Base-by-base conservation (phyloP, 2,329 filamentous ascomycete species). In the Colletotrichum neosansevieriae region DNA sequence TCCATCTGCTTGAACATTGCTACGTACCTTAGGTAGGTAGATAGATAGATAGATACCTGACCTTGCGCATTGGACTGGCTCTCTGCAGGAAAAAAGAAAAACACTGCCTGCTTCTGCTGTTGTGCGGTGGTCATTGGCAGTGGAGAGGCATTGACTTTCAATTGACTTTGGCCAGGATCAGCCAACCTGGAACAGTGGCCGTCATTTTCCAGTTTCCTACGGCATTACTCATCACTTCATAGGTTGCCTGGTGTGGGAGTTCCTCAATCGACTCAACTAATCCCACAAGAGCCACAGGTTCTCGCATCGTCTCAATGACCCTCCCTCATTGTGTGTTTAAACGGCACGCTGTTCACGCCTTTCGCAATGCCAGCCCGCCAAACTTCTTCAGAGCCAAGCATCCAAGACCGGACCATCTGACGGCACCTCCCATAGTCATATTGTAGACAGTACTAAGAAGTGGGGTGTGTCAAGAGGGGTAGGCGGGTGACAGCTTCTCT, bases 401-500 rank as follows among this genome's bases (percentile, higher is more conserved):
- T 42, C 53, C 29, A 58, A 54, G 50, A 36, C 61, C 47, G 47
- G 63, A 47, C 45, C 63, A 54, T 65, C 57, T 66, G 63, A 62
- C 40, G 63, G 45, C 36, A 44, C 47, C 38, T 38, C 47, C 47
- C 2, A 51, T 9, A 9, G n/a, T n/a, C 2, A 51, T 15, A 9
- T 2, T n/a, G 6, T 45, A 17, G 5, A 7, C n/a, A 3, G 10
- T 50, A 29, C 19, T 21, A 13, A 10, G 49, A 19, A 45, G 34
- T 51, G 24, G 45, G 51, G 57, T 66, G 58, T 69, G 67, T 67
- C 57, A 62, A 62, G 44, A 62, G 57, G 57, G 67, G 51, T 42
- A 50, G 50, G 63, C 63, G 44, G 57, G 44, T 69, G 67, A 69
- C 63, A 67, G 36, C 44, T 49, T 67, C 63, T 69, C 67, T 69